Evolutionary conservation across 345 rosid species (phyloP).

Genomic region (Kernera saxatilis): DNA sequence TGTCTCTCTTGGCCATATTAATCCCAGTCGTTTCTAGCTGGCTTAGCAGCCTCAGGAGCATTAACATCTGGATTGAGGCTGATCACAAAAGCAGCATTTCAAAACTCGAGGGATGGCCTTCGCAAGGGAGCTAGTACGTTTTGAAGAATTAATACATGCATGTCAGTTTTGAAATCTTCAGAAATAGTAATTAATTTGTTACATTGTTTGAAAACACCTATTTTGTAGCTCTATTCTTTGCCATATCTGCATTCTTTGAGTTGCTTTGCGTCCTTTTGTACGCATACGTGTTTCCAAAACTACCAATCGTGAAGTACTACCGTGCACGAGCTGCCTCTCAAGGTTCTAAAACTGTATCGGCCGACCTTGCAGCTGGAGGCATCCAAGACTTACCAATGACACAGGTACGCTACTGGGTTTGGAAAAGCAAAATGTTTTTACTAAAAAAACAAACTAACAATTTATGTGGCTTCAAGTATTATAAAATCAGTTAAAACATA

Average conservation of each 20-base stretch:
- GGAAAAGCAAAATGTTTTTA: no score
- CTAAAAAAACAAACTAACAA: no score
- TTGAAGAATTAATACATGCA: no score
- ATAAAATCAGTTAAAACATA: no score
- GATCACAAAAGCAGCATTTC: constrained; percentile 58
- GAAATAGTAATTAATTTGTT: not conserved
- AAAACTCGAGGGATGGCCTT: constrained; percentile 52
- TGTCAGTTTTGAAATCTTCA: not conserved
- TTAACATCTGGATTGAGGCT: constrained; percentile 68
- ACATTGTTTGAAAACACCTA: not conserved
- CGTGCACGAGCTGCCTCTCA: constrained; percentile 62
- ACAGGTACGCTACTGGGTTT: not conserved
- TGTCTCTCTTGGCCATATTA: not conserved
- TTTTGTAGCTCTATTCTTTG: constrained; percentile 56
- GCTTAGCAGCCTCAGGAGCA: constrained; percentile 77
- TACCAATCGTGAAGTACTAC: constrained; percentile 61
- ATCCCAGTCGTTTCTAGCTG: constrained; percentile 60
- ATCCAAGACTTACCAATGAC: constrained; percentile 26
- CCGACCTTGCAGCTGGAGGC: constrained; percentile 82
- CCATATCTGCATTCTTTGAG: constrained; percentile 51
- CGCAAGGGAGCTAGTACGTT: constrained; percentile 71
- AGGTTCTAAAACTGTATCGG: constrained; percentile 69
- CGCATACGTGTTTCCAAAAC: constrained; percentile 49
- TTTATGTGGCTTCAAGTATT: no score
- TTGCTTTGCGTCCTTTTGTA: constrained; percentile 52